Conservation (phyloP, 1,139 yeast species). For the Pichia sp. region DNA sequence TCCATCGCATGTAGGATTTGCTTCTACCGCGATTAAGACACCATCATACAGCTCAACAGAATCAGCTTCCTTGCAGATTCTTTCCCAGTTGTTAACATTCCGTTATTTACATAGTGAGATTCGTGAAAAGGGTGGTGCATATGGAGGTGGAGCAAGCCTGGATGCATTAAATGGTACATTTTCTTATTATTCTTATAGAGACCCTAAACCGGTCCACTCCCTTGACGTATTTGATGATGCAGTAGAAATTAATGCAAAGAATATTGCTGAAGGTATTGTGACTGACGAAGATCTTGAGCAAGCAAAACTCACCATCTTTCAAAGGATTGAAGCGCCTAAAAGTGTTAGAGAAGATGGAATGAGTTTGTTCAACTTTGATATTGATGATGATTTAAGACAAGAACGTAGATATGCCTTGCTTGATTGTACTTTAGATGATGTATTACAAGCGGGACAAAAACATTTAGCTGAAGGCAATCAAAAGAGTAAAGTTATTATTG, state of each 20-base stretch:
- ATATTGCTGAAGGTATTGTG: constrained; percentile 32
- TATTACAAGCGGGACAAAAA: constrained; percentile 54
- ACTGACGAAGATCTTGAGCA: constrained; percentile 66
- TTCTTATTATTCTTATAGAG: constrained; percentile 84
- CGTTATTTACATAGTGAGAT: constrained; percentile 82
- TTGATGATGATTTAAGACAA: constrained; percentile 77
- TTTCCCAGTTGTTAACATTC: constrained; percentile 74
- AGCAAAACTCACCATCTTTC: constrained; percentile 86
- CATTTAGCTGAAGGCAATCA: constrained; percentile 37
- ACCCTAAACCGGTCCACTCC: constrained; percentile 77
- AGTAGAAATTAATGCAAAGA: constrained; percentile 47
- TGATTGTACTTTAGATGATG: constrained; percentile 55
- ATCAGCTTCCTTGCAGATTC: constrained; percentile 78
- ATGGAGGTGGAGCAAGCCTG: constrained; percentile 89
- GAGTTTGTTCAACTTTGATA: constrained; percentile 55
- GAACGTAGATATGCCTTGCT: constrained; percentile 67
- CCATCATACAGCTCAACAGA: constrained; percentile 62
- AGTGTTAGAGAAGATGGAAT: constrained; percentile 77
- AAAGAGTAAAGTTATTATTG: constrained; percentile 43
- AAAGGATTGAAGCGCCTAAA: constrained; percentile 83
- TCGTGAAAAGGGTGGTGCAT: constrained; percentile 95
- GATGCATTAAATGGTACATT: constrained; percentile 78
- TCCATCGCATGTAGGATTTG: constrained; percentile 86
- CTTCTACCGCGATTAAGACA: constrained; percentile 64
- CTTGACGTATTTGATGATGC: constrained; percentile 54